A percentile compares a stretch with the other conserved stretches of the same genome.
These are phyloP conservation scores for Scalesia atractyloides DNA, from an alignment of 129 eudicot genomes.

Conservation along the genomic window DNA sequence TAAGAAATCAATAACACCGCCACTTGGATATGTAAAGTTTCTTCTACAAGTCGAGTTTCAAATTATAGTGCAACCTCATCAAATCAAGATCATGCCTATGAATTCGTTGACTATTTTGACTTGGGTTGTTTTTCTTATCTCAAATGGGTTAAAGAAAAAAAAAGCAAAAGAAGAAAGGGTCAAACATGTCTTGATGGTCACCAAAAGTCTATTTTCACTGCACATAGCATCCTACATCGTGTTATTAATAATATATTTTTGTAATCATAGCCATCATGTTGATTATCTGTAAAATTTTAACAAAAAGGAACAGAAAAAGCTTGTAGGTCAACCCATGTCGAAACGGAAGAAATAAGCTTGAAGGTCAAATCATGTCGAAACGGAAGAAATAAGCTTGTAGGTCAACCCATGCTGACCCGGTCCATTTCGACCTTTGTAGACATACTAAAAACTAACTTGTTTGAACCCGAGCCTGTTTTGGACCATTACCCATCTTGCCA, in stretches of 20 bases:
- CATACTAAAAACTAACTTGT: not conserved
- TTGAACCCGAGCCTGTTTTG: not conserved
- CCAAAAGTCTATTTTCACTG: not conserved
- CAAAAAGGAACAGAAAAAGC: not conserved
- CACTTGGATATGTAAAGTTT: not conserved
- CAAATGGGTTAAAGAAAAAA: not conserved
- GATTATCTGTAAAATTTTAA: not conserved
- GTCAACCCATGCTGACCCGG: not conserved
- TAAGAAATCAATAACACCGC: not conserved
- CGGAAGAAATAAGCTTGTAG: too few species aligned
- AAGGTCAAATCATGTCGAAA: not conserved
- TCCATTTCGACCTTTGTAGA: not conserved
- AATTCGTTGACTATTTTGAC: not conserved
- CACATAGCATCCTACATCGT: not conserved
- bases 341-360: too few species aligned
- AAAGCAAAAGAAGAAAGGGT: not conserved
- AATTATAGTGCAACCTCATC: not conserved
- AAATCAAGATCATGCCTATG: not conserved
- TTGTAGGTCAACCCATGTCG: not conserved
- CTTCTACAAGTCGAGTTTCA: slow-evolving; percentile 9
- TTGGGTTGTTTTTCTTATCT: not conserved
- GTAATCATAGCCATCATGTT: not conserved
- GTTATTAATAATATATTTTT: not conserved
- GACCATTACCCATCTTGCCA: not conserved
- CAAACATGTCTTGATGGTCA: not conserved